A percentile compares a stretch with the other conserved stretches of the same genome.
These are phyloP conservation scores for Yamadazyma tumulicola DNA, from an alignment of 805 yeast genomes.

Conservation along the genomic window DNA sequence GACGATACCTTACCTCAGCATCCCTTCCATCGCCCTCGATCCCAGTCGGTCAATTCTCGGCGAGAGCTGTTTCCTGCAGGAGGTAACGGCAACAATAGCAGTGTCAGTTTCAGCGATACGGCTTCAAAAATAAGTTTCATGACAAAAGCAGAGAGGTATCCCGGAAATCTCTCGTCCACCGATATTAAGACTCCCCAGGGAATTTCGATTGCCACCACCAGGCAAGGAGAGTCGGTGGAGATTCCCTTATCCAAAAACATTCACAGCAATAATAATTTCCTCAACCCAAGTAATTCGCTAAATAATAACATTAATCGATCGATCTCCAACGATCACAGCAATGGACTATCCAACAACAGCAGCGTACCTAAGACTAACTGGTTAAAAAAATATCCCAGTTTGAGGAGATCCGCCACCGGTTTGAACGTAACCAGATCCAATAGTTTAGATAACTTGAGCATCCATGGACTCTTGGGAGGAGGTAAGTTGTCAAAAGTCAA, in stretches of 20 bases:
- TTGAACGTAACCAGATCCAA: slow-evolving; percentile 7
- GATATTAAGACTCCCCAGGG: slow-evolving; percentile 29
- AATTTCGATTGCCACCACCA: slow-evolving; percentile 79
- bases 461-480: slow-evolving; percentile 12
- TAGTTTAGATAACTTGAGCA: slow-evolving; percentile 12
- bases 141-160: slow-evolving; percentile 2
- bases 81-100: neutral
- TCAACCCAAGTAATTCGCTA: neutral
- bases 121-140: slow-evolving; percentile 1
- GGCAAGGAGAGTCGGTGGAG: slow-evolving; percentile 76
- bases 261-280: slow-evolving; percentile 1
- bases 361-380: slow-evolving; percentile 14
- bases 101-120: neutral
- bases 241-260: slow-evolving; percentile 38
- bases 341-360: neutral
- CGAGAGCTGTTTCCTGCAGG: no score
- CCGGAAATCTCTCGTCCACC: slow-evolving; percentile 3
- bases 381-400: slow-evolving; percentile 27
- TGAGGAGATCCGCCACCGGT: slow-evolving; percentile 11
- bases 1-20: slow-evolving; percentile 23
- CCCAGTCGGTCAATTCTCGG: slow-evolving; percentile 15
- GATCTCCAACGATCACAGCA: slow-evolving; percentile 6
- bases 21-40: slow-evolving; percentile 26
- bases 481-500: slow-evolving; percentile 9
- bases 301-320: slow-evolving; percentile 1